phyloP scores from a whole-genome alignment of 805 yeast species.

The Kuraishia molischiana region DNA sequence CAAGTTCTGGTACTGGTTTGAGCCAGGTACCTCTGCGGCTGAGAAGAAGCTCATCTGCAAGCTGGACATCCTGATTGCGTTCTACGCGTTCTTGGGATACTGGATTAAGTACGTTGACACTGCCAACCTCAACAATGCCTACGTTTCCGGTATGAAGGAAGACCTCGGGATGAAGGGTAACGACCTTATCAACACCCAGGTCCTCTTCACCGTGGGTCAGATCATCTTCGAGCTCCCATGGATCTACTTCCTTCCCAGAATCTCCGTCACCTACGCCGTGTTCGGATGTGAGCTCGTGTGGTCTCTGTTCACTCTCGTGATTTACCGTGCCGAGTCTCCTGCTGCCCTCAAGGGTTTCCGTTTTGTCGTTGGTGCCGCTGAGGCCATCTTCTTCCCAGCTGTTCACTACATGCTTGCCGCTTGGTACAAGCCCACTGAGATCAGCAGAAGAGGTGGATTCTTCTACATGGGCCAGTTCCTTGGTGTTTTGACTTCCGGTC shows the following conservation, averaged over 20 bases:
- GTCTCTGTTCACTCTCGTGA: constrained; percentile 18
- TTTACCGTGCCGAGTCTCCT: constrained; percentile 24
- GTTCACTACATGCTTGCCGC: constrained; percentile 49
- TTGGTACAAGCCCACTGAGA: constrained; percentile 45
- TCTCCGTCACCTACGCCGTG: constrained; percentile 5
- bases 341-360: constrained; percentile 46
- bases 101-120: constrained; percentile 63
- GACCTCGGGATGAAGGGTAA: constrained; percentile 43
- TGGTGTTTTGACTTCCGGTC: constrained; percentile 54
- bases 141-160: constrained; percentile 54
- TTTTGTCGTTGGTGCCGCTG: constrained; percentile 56
- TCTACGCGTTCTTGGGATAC: constrained; percentile 47
- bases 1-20: constrained; percentile 49
- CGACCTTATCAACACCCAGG: constrained; percentile 20
- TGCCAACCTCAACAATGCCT: constrained; percentile 54
- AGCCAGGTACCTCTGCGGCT: constrained; percentile 36
- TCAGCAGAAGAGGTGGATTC: constrained; percentile 48
- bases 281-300: constrained; percentile 16
- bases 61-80: constrained; percentile 45
- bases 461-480: constrained; percentile 53
- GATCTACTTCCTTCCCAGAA: constrained; percentile 3
- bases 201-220: constrained; percentile 24
- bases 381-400: constrained; percentile 54
- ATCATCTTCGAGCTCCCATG: constrained; percentile 8
- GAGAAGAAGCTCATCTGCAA: constrained; percentile 39